Conservation (phyloP, 1,139 yeast genomes). For the Scheffersomyces insectosa region DNA sequence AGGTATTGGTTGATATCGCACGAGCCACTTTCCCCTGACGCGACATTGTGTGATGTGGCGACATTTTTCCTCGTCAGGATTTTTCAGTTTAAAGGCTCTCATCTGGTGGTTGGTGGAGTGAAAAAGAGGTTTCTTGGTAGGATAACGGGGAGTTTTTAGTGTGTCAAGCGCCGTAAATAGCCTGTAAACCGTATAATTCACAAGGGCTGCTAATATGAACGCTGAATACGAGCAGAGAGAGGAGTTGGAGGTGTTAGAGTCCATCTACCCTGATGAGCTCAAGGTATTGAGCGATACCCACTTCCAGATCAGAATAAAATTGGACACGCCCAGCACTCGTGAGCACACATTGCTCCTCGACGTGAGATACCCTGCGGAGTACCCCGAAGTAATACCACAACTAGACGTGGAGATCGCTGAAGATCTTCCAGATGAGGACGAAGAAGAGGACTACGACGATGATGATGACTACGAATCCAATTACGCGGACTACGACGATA, state of each 20-base stretch:
- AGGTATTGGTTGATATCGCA: neutral
- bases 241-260: conserved; percentile 80
- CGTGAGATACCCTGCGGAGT: conserved; percentile 67
- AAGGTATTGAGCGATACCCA: conserved; percentile 39
- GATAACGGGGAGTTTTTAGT: no score
- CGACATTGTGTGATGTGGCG: no score
- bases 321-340: conserved; percentile 62
- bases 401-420: conserved; percentile 43
- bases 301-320: conserved; percentile 45
- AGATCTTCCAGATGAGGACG: conserved; percentile 35
- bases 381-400: conserved; percentile 71
- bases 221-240: conserved; percentile 72
- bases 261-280: conserved; percentile 92
- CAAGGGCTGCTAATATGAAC: conserved; percentile 48
- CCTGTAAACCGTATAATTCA: no score
- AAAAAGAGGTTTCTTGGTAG: no score
- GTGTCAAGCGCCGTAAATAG: no score
- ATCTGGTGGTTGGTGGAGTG: no score
- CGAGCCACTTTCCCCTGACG: neutral
- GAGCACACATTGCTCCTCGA: conserved; percentile 52
- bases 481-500: conserved; percentile 42
- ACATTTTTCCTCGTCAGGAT: no score
- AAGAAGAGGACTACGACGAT: conserved; percentile 38
- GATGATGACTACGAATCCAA: conserved; percentile 39
- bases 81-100: no score